These are phyloP conservation scores for Hamamelis virginiana DNA, from an alignment of 164 flowering plant species.

Conservation along the genomic window DNA sequence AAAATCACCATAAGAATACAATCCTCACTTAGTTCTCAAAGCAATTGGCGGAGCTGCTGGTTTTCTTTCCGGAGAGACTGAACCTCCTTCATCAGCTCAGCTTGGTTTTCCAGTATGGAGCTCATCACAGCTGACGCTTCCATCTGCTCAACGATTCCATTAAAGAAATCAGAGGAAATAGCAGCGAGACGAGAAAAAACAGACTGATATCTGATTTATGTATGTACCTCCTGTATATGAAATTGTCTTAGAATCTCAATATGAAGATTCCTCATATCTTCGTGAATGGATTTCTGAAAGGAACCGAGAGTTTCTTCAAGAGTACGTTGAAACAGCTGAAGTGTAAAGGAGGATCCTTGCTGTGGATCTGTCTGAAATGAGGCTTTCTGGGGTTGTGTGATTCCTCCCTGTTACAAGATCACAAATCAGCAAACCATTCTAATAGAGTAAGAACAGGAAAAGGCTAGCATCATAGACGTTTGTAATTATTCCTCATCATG, in stretches of 20 bases:
- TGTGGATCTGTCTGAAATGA: conserved; percentile 48
- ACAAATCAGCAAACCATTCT: conserved; percentile 2
- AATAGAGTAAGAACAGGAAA: neutral
- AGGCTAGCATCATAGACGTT: neutral
- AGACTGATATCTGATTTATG: neutral
- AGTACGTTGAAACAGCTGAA: conserved; percentile 85
- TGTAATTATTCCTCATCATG: conserved; percentile 1
- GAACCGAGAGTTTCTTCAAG: conserved; percentile 78
- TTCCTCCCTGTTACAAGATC: conserved; percentile 37
- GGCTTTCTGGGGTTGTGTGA: conserved; percentile 35
- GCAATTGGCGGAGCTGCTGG: conserved; percentile 72
- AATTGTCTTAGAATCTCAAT: conserved; percentile 89
- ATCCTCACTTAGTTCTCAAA: conserved; percentile 24
- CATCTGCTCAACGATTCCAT: conserved; percentile 44
- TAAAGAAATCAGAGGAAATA: neutral
- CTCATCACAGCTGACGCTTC: conserved; percentile 55
- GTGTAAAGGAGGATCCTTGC: conserved; percentile 70
- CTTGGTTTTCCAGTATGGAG: conserved; percentile 64
- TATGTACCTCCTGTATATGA: conserved; percentile 80
- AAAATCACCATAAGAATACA: neutral
- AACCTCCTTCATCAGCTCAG: conserved; percentile 77
- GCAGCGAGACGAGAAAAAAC: neutral
- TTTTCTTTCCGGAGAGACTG: conserved; percentile 74
- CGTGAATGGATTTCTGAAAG: conserved; percentile 81
- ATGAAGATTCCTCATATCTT: conserved; percentile 90